These are phyloP conservation scores for Berberis thunbergii DNA, from an alignment of 164 flowering plant genomes.

Conservation along the genomic window DNA sequence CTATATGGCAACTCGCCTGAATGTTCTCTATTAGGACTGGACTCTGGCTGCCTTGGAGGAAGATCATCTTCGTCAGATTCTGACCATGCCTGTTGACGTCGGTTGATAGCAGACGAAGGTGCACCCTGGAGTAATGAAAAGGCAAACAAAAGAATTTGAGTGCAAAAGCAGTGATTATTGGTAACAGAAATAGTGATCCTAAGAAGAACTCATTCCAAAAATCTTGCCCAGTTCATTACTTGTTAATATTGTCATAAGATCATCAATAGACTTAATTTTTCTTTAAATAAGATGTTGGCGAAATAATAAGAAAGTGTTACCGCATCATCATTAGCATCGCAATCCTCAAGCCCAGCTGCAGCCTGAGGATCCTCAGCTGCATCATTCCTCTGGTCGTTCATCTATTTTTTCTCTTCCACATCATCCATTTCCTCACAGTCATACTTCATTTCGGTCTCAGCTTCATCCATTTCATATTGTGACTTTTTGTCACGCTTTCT, in stretches of 20 bases:
- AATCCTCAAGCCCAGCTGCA: slow-evolving; percentile 96
- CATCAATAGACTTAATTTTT: too few relatives aligned
- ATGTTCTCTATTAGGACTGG: slow-evolving; percentile 40
- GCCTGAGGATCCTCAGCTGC: slow-evolving; percentile 69
- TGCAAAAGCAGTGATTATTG: not conserved
- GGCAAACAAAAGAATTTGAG: not conserved
- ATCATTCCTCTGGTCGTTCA: slow-evolving; percentile 39
- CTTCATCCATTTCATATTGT: slow-evolving; percentile 56
- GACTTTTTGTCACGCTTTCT: slow-evolving; percentile 68
- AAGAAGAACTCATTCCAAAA: too few relatives aligned
- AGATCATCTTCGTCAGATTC: slow-evolving; percentile 84
- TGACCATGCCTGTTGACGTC: slow-evolving; percentile 61
- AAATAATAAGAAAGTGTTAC: slow-evolving; percentile 12
- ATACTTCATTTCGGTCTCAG: slow-evolving; percentile 51
- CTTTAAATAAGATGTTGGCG: not conserved
- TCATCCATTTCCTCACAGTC: slow-evolving; percentile 49
- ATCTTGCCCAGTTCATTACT: too few relatives aligned
- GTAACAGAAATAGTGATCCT: too few relatives aligned
- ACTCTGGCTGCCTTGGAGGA: slow-evolving; percentile 22
- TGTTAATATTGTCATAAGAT: too few relatives aligned
- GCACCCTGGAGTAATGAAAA: slow-evolving; percentile 31
- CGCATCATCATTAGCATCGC: slow-evolving; percentile 73
- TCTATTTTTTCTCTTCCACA: slow-evolving; percentile 18
- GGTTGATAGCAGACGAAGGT: slow-evolving; percentile 30
- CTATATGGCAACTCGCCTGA: slow-evolving; percentile 41